Conservation (phyloP, 1,284 basidiomycete species). For the Irpex rosettiformis region DNA sequence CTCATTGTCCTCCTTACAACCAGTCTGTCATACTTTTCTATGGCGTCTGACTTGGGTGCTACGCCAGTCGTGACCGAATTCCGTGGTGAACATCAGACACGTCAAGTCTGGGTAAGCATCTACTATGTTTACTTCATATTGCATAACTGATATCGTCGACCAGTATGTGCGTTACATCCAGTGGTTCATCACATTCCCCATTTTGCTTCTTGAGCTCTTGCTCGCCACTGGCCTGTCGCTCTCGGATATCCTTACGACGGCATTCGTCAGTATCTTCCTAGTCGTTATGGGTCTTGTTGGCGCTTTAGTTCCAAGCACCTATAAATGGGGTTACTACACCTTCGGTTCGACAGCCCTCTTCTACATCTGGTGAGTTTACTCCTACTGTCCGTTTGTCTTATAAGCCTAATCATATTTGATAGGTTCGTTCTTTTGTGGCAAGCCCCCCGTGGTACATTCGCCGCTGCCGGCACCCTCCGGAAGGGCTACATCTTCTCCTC, state of each 20-base stretch:
- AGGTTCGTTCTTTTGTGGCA: slow-evolving; percentile 29
- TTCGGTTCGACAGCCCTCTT: slow-evolving; percentile 41
- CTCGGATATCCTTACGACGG: slow-evolving; percentile 42
- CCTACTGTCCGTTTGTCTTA: slow-evolving; percentile 16
- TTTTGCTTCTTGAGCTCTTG: slow-evolving; percentile 46
- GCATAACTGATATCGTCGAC: not conserved
- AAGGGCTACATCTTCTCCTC: slow-evolving; percentile 38
- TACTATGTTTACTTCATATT: not conserved
- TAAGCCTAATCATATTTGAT: not conserved
- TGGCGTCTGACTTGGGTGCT: slow-evolving; percentile 25
- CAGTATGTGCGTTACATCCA: slow-evolving; percentile 48
- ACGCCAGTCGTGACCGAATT: slow-evolving; percentile 22
- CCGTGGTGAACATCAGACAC: slow-evolving; percentile 19
- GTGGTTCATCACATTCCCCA: slow-evolving; percentile 51
- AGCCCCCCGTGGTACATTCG: slow-evolving; percentile 28
- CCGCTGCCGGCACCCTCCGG: slow-evolving; percentile 33
- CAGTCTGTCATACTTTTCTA: slow-evolving; percentile 23
- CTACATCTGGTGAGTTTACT: slow-evolving; percentile 41
- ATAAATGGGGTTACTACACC: slow-evolving; percentile 47
- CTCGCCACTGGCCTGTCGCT: slow-evolving; percentile 47
- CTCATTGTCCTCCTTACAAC: slow-evolving; percentile 20
- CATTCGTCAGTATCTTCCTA: slow-evolving; percentile 47
- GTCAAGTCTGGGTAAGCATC: slow-evolving; percentile 22
- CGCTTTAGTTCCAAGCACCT: slow-evolving; percentile 40
- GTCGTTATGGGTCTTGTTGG: slow-evolving; percentile 48